These are phyloP conservation scores for Gentiana macrophylla DNA, from an alignment of 257 asterid species.

Conservation along the genomic window DNA sequence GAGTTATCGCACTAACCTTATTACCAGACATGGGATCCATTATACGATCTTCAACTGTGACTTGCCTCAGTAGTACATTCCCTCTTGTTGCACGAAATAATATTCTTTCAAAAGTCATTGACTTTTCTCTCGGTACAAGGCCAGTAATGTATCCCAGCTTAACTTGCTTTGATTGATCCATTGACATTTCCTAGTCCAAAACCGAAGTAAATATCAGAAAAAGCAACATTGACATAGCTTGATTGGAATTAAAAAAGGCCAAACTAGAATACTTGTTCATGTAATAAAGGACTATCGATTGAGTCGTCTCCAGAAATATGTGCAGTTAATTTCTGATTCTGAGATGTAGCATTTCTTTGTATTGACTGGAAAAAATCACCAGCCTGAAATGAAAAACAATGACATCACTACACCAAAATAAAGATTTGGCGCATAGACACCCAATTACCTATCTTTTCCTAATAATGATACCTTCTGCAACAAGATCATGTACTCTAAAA, in stretches of 20 bases:
- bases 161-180: conserved; percentile 47
- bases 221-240: neutral
- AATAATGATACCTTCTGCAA: conserved; percentile 38
- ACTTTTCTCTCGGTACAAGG: conserved; percentile 47
- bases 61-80: conserved; percentile 53
- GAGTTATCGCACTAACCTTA: conserved; percentile 24
- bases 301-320: conserved; percentile 32
- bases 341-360: conserved; percentile 39
- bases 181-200: conserved; percentile 30
- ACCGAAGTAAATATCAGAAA: conserved; percentile 6
- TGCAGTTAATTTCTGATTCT: conserved; percentile 31
- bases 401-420: neutral
- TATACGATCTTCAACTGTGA: conserved; percentile 37
- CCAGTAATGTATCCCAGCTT: conserved; percentile 58
- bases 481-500: conserved; percentile 51
- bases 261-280: conserved; percentile 40
- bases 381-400: conserved; percentile 32
- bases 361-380: conserved; percentile 54
- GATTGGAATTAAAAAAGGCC: conserved; percentile 2
- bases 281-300: conserved; percentile 53
- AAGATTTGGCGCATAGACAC: no score
- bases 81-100: conserved; percentile 63
- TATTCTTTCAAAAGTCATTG: conserved; percentile 48
- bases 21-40: conserved; percentile 48
- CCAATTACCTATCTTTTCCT: no score